Evolutionary conservation across 2,329 filamentous ascomycete species (phyloP).

Genomic region (Pseudogymnoascus sp.): DNA sequence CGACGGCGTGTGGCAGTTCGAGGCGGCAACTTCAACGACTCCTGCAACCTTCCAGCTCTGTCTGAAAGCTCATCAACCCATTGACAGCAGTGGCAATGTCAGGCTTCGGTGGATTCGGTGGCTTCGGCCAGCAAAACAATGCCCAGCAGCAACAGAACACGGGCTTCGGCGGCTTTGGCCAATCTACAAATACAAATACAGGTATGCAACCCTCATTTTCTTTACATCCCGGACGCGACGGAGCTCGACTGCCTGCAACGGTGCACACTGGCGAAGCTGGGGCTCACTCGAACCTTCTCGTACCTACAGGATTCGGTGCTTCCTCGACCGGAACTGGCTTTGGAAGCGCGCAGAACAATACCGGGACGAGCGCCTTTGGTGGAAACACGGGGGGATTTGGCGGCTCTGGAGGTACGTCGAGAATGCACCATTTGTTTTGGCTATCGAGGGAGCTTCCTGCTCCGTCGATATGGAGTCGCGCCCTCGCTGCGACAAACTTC

Average conservation of each 20-base stretch:
- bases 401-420: conserved; percentile 34
- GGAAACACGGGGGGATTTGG: conserved; percentile 30
- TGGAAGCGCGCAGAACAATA: conserved; percentile 32
- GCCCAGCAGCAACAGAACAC: conserved; percentile 36
- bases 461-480: not conserved
- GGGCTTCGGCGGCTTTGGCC: conserved; percentile 51
- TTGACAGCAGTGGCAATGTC: conserved; percentile 24
- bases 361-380: conserved; percentile 36
- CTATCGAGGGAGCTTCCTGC: not conserved
- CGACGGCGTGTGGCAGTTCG: conserved; percentile 7
- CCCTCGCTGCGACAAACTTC: not conserved
- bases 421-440: conserved; percentile 9
- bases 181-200: conserved; percentile 28
- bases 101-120: conserved; percentile 42
- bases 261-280: conserved; percentile 24
- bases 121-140: conserved; percentile 55
- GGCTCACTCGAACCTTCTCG: conserved; percentile 29
- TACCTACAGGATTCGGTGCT: conserved; percentile 37
- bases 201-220: conserved; percentile 27
- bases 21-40: not conserved
- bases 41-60: conserved; percentile 1
- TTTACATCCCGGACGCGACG: conserved; percentile 13
- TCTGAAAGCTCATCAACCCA: conserved; percentile 15
- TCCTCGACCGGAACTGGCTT: conserved; percentile 32
- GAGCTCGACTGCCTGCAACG: conserved; percentile 15